Conservation (phyloP, 2,329 filamentous ascomycete genomes). For the Pezicula neosporulosa region DNA sequence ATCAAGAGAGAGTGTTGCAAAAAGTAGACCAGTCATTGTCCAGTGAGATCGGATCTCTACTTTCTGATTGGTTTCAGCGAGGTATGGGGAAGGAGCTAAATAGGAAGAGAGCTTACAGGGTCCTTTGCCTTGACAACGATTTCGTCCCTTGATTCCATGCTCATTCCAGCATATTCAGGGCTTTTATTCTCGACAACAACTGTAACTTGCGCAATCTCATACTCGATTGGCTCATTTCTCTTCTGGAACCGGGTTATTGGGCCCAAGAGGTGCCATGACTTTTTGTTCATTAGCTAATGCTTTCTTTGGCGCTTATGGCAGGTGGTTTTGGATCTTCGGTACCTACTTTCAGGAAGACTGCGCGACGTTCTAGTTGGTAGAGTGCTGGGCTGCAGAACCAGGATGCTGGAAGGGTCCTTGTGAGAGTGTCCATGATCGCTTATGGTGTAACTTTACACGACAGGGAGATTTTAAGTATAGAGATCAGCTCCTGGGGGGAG, state of each 20-base stretch:
- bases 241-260: constrained; percentile 45
- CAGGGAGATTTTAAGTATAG: neutral
- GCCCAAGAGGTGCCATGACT: constrained; percentile 51
- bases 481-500: neutral
- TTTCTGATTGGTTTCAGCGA: constrained; percentile 16
- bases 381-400: constrained; percentile 47
- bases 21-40: constrained; percentile 49
- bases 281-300: neutral
- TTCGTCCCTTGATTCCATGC: constrained; percentile 20
- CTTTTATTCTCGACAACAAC: constrained; percentile 34
- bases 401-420: constrained; percentile 46
- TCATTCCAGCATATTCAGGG: constrained; percentile 14
- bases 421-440: constrained; percentile 17
- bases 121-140: constrained; percentile 33
- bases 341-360: constrained; percentile 43
- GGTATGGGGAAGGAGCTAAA: neutral
- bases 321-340: constrained; percentile 2
- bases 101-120: constrained; percentile 8
- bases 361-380: constrained; percentile 45
- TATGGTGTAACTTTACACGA: neutral
- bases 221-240: constrained; percentile 37
- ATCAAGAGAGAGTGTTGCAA: constrained; percentile 44
- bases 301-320: neutral
- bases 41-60: constrained; percentile 30
- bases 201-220: constrained; percentile 46